Base-by-base conservation (phyloP, 768 basidiomycete genomes). In the Termitomyces sp. region DNA sequence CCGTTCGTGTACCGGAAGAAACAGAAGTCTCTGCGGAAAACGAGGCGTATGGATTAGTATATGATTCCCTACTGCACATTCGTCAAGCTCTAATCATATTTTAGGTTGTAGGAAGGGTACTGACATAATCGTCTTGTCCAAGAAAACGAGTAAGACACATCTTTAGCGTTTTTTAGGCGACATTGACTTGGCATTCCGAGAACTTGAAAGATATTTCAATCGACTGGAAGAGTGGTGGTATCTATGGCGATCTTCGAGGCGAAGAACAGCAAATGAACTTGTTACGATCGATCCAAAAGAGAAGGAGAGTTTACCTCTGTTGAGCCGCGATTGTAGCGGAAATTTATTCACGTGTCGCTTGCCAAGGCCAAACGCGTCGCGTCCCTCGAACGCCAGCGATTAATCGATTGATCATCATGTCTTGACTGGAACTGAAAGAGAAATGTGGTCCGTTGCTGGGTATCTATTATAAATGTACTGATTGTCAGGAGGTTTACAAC, bases 311-410 rank as follows among this genome's bases (percentile, higher is more conserved):
- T 61, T 61, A 41, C 33, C 33, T 30, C 22, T 61, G 49, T 61
- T 61, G 52, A 35, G 45, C 16, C 54, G 49, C 56, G 60, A 52
- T 61, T 55, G 24, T 38, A 52, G 28, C 60, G 60, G 60, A 58
- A 51, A 52, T 58, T 26, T 13, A 20, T 49, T 48, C 57, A 59
- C 44, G 56, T 57, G 56, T 32, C n/a, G 16, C 18, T 24, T 26
- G 49, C 56, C 48, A 43, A 57, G n/a, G 56, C 28, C 8, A 11
- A 38, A 35, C 49, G 35, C 47, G 53, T 52, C 40, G 52, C 52
- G 28, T 52, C 36, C 32, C 26, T 26, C 24, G 13, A 35, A 26
- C 24, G 16, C 5, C 5, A 8, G 28, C 46, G 16, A 47, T 47
- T 30, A n/a, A 26, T 26, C 26, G 26, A 26, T 30, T 7, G 7